Evolutionary conservation across 2,329 filamentous ascomycete genomes (phyloP), one percentile per base, ranked within the genome.

Genomic region (Colletotrichum orbiculare): DNA sequence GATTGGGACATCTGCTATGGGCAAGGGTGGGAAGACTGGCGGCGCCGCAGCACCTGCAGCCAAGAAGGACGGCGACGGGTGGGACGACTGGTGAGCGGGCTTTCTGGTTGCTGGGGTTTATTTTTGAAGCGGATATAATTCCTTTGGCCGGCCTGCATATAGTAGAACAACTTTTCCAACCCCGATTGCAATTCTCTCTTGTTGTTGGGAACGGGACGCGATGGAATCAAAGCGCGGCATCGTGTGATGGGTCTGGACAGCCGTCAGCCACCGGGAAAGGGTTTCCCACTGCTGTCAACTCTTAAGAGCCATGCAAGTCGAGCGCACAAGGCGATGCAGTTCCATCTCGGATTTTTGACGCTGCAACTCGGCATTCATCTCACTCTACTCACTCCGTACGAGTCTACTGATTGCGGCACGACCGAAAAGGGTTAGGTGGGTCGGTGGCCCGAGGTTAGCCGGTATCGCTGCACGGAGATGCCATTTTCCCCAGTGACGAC

Each of bases 1-100:
- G 2, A 86, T 89, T 66, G 86, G 86, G 38, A 89, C 86, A 17
- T 81, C 84, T 63, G 86, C 86, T 17, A 87, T 88, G 84, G 83
- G 84, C 39, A 86, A 84, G 78, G 82, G 84, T 43, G 78, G 75
- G 39, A 76, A 71, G 55, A 79, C 75, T 61, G 63, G 70, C n/a
- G 60, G 69, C 4, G 69, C 71, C 6, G 70, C 74, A 39, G 74
- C 75, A 34, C 71, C 74, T 69, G 69, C 74, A 12, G 73, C 76
- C 60, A 79, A 80, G 73, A 81, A 80, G 71, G 82, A 85, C 65
- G 77, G 84, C 60, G 87, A 89, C 69, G 85, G 89, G 64, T 90
- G 87, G 87, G 87, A 89, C 76, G 87, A 88, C 69, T 89, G 86
- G 86, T 88, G 77, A 82, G 61, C 41, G 43, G 43, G 37, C n/a